Percentiles rank a stretch among this genome's conserved stretches.
These are phyloP conservation scores for Alternaria panax DNA, from an alignment of 2,329 filamentous ascomycete genomes.

Conservation along the genomic window DNA sequence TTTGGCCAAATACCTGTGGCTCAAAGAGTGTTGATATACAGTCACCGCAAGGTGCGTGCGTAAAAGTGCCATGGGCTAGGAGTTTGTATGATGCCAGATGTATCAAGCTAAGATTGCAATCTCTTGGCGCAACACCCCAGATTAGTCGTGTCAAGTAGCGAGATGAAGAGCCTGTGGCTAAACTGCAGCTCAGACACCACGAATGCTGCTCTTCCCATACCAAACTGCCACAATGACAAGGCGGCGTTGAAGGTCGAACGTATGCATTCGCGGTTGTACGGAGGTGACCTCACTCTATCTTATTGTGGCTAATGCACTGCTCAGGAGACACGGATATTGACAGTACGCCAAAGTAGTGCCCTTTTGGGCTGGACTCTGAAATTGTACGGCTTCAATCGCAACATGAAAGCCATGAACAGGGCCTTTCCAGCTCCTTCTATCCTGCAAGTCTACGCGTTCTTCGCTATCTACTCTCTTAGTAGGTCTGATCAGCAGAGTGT, in stretches of 20 bases:
- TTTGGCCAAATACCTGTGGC: background rate
- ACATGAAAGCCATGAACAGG: constrained; percentile 16
- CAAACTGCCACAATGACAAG: constrained; percentile 18
- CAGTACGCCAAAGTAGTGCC: constrained; percentile 5
- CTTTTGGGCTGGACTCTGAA: constrained; percentile 3
- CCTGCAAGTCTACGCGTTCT: constrained; percentile 34
- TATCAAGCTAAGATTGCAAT: constrained; percentile 8
- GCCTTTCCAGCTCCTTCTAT: constrained; percentile 10
- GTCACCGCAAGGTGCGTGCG: background rate
- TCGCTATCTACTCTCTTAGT: constrained; percentile 9
- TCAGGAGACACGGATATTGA: constrained; percentile 17
- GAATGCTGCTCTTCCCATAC: constrained; percentile 5
- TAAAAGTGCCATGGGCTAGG: background rate
- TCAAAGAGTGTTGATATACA: background rate
- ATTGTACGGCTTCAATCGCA: constrained; percentile 15
- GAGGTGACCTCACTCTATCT: constrained; percentile 20
- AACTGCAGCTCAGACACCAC: constrained; percentile 14
- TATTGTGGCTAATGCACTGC: constrained; percentile 25
- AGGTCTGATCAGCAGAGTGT: constrained; percentile 12
- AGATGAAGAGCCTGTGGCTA: constrained; percentile 19
- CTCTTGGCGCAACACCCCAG: constrained; percentile 16
- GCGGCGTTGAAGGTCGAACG: constrained; percentile 16
- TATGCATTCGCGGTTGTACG: constrained; percentile 21
- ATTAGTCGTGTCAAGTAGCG: constrained; percentile 18
- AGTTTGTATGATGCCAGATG: constrained; percentile 4